Base-by-base conservation (phyloP, 495 filamentous ascomycete genomes). In the Friedmanniomyces simplex region DNA sequence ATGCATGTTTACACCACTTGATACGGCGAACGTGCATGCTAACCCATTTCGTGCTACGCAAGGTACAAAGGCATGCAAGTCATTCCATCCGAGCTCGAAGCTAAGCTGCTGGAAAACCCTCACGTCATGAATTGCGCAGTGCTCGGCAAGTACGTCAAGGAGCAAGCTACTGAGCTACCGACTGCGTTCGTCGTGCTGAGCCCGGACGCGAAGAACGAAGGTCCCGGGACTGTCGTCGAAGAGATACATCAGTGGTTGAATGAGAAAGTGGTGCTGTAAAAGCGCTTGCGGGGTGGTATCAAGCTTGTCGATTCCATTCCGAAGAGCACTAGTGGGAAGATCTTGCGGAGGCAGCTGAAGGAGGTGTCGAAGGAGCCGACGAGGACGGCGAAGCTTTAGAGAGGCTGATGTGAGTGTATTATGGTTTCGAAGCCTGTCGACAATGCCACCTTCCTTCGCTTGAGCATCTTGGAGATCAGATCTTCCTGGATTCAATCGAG, bases 291-390 rank as follows among this genome's bases (percentile, higher is more conserved):
- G 34, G 90, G 90, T 20, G 90, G 90, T 5, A 78, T 95, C 0
- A 77, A 74, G 6, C 95, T 91, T 64, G 75, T 95, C 10, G 82
- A 93, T 60, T 75, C 77, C 60, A 79, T 96, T 3, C 90, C 90
- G 32, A 94, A 93, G 77, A 90, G 82, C 55, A 76, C 78, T 0
- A 82, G 80, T 66, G 90, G 90, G 1, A 96, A 96, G 79, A 89
- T 95, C 52, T 68, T 96, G 62, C 80, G 90, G 58, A 77, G 87
- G 50, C 58, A 90, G 45, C 65, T 84, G 63, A 83, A 80, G 66
- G 66, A 73, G 39, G 34, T 37, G 34, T 37, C 16, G 34, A 37
- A 37, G 34, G 65, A 68, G 62, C 78, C 79, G 42, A 60, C 60
- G 54, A 69, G 73, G 65, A 8, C 16, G 34, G 34, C 34, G 34